Percentiles rank a stretch among this genome's conserved stretches.
phyloP scores from a whole-genome alignment of 768 basidiomycete genomes.

The Pisolithus orientalis region DNA sequence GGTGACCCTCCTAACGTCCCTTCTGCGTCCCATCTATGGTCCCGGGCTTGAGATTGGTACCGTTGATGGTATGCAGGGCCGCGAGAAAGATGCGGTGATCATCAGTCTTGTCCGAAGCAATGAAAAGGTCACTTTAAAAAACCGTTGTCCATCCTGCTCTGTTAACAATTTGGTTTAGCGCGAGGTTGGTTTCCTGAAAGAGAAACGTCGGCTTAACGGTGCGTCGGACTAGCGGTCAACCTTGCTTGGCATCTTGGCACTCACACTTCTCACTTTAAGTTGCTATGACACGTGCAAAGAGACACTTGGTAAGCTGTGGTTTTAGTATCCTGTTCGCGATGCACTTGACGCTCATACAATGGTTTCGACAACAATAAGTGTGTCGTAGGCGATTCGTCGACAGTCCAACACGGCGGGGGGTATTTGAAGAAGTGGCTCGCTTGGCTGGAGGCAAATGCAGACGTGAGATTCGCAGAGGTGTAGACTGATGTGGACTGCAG shows the following conservation, averaged over 20 bases:
- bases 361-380: conserved; percentile 44
- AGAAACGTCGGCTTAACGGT: conserved; percentile 89
- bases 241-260: not conserved
- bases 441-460: conserved; percentile 88
- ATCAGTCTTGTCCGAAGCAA: conserved; percentile 93
- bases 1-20: conserved; percentile 73
- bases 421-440: conserved; percentile 87
- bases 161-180: conserved; percentile 36
- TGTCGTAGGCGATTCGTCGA: conserved; percentile 89
- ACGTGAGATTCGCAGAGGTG: conserved; percentile 78
- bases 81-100: conserved; percentile 91
- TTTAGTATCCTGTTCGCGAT: not conserved
- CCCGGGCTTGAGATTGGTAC: conserved; percentile 80
- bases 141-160: conserved; percentile 1
- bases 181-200: conserved; percentile 92
- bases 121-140: conserved; percentile 46
- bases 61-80: conserved; percentile 96
- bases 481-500: not conserved
- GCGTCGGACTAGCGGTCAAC: conserved; percentile 8
- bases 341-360: not conserved
- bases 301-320: conserved; percentile 66
- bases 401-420: conserved; percentile 74
- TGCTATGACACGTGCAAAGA: conserved; percentile 86
- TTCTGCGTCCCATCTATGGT: conserved; percentile 68
- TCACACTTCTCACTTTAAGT: conserved; percentile 36